Evolutionary conservation across 2,329 filamentous ascomycete species (phyloP).

Genomic region (Didymella glomerata): DNA sequence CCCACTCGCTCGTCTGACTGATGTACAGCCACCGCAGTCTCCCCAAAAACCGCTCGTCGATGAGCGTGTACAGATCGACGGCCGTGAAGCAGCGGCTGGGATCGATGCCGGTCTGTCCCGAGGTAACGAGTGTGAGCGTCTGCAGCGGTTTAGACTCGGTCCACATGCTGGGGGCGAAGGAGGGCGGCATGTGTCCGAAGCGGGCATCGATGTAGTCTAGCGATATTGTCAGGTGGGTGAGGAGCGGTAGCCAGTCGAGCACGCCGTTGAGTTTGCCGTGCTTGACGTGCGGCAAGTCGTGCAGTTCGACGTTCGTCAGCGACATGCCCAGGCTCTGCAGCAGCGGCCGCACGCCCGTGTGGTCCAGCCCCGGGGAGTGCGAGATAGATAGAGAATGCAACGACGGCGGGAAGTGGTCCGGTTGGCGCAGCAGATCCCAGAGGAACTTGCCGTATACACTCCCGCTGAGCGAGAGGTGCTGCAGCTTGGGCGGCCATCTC

Average conservation of each 20-base stretch:
- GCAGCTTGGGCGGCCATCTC: slow-evolving; percentile 56
- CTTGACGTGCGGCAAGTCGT: slow-evolving; percentile 52
- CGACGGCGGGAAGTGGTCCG: slow-evolving; percentile 41
- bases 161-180: slow-evolving; percentile 29
- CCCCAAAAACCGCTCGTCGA: slow-evolving; percentile 54
- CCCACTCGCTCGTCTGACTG: slow-evolving; percentile 53
- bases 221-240: slow-evolving; percentile 54
- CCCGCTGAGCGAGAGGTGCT: slow-evolving; percentile 55
- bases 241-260: slow-evolving; percentile 51
- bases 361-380: slow-evolving; percentile 54
- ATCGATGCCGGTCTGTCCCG: slow-evolving; percentile 43
- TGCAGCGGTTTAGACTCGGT: slow-evolving; percentile 45
- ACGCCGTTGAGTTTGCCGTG: slow-evolving; percentile 53
- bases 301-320: slow-evolving; percentile 51
- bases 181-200: slow-evolving; percentile 44
- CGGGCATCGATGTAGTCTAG: slow-evolving; percentile 58
- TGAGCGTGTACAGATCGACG: slow-evolving; percentile 53
- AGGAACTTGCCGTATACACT: slow-evolving; percentile 55
- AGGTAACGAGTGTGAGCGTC: slow-evolving; percentile 52
- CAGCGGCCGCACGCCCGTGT: slow-evolving; percentile 48
- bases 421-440: slow-evolving; percentile 47
- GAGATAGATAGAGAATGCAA: slow-evolving; percentile 48
- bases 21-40: slow-evolving; percentile 51
- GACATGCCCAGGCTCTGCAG: slow-evolving; percentile 44
- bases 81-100: slow-evolving; percentile 51